Base-by-base conservation (phyloP, 495 filamentous ascomycete genomes). In the Hypoxylon rickii region DNA sequence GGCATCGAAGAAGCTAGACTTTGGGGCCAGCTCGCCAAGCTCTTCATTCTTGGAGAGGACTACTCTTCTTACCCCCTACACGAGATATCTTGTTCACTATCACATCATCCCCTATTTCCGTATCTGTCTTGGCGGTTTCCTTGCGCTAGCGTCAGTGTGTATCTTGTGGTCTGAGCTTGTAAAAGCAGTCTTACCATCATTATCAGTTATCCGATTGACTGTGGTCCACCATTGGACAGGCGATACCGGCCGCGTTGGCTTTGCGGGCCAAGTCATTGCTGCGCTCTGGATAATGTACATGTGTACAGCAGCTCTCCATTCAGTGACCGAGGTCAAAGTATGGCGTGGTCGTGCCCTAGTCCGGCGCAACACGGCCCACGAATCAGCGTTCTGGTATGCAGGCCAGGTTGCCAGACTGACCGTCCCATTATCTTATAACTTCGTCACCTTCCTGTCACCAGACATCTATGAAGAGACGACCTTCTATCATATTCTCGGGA, bases 271-370 rank as follows among this genome's bases (percentile, higher is more conserved):
- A 67, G 69, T 89, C 39, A 88, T 89, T 41, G 87, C 93, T 7
- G 86, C 89, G 7, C 73, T 84, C 22, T 98, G 94, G 94, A 85
- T 98, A 60, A 71, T 91, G 19, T 98, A 97, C 76, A 97, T 97
- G 93, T 79, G 75, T 67, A 78, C 86, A 33, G 89, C 89, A 29
- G 90, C 93, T 5, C 82, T 97, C 36, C 87, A 85, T 48, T 90
- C 90, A 29, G 83, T 98, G 57, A 87, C 84, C 33, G 89, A 93
- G 60, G 90, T 93, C 63, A 93, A 93, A 64, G 89, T 96, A 21
- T 98, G 94, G 94, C 87, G 94, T 44, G 92, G 93, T 41, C 84
- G 94, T 18, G 93, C 93, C 1, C 77, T 98, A 12, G 93, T 97
- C 33, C 86, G 82, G 39, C 85, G 94, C 50, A 92, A 92, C 58